A percentile compares a stretch with the other conserved stretches of the same genome.
phyloP scores from a whole-genome alignment of 2,329 filamentous ascomycete species.

The Blastomyces parvus region DNA sequence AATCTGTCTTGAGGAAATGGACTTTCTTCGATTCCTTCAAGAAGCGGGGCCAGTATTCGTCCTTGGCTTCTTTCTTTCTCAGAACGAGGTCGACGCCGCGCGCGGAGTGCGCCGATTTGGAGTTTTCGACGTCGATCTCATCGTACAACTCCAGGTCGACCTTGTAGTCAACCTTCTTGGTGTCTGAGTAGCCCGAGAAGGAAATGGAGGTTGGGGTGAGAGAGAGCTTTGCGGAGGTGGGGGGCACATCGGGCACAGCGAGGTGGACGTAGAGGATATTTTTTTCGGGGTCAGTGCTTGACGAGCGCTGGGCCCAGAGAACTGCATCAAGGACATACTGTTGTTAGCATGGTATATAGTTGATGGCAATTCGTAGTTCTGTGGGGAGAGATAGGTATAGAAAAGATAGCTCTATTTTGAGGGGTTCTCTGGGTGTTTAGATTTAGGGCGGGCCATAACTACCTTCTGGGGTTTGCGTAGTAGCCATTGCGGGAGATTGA shows the following conservation, averaged over 20 bases:
- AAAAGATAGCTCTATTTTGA: neutral
- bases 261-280: slow-evolving; percentile 96
- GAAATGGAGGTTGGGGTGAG: slow-evolving; percentile 65
- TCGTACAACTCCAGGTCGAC: slow-evolving; percentile 79
- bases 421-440: neutral
- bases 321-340: slow-evolving; percentile 45
- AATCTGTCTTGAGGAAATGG: slow-evolving; percentile 97
- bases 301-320: slow-evolving; percentile 96
- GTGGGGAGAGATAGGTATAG: neutral
- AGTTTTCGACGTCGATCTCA: slow-evolving; percentile 78
- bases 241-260: slow-evolving; percentile 72
- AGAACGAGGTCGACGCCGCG: slow-evolving; percentile 85
- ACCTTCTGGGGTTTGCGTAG: slow-evolving; percentile 39
- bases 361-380: neutral
- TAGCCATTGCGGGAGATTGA: slow-evolving; percentile 23
- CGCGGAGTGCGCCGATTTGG: slow-evolving; percentile 77
- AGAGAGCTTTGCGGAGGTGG: slow-evolving; percentile 68
- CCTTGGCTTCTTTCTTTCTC: slow-evolving; percentile 91
- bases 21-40: slow-evolving; percentile 82
- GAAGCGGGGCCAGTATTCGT: slow-evolving; percentile 91
- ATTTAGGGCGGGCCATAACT: slow-evolving; percentile 27
- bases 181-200: slow-evolving; percentile 74
- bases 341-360: neutral
- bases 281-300: slow-evolving; percentile 64
- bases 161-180: slow-evolving; percentile 78